These are phyloP conservation scores for Eucalyptus camaldulensis DNA, from an alignment of 345 rosid genomes.

Conservation along the genomic window DNA sequence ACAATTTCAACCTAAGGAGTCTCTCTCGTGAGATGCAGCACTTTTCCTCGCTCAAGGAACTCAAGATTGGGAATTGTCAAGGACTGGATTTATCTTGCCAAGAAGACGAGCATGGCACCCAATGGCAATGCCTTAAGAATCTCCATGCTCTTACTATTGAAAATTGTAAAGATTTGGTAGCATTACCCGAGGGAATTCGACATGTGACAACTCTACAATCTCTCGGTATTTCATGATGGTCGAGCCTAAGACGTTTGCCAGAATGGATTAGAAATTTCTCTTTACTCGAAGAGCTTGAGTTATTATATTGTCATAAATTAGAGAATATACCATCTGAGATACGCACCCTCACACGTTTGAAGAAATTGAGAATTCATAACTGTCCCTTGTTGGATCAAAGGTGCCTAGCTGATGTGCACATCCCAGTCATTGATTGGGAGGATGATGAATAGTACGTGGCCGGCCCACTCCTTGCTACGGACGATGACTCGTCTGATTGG, in stretches of 20 bases:
- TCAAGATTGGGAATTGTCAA: rapidly evolving
- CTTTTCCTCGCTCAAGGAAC: neutral
- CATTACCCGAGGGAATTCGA: neutral
- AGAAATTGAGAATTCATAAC: no score
- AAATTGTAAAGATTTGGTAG: no score
- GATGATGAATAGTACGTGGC: no score
- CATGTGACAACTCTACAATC: rapidly evolving
- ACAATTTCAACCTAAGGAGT: rapidly evolving
- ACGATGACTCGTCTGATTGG: no score
- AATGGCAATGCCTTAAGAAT: rapidly evolving
- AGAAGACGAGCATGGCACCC: neutral
- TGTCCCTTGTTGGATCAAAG: no score
- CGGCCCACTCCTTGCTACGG: no score
- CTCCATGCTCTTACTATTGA: rapidly evolving
- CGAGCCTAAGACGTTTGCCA: no score
- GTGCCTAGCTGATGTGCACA: rapidly evolving
- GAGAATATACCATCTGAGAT: rapidly evolving
- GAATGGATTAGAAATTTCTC: neutral
- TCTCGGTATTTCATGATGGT: no score
- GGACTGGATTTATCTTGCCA: rapidly evolving
- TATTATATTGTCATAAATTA: no score
- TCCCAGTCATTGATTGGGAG: rapidly evolving
- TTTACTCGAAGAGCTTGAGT: rapidly evolving
- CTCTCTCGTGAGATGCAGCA: rapidly evolving
- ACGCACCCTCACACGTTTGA: neutral